phyloP scores from a whole-genome alignment of 2,329 filamentous ascomycete species.

The Graphiopsis chlorocephala region DNA sequence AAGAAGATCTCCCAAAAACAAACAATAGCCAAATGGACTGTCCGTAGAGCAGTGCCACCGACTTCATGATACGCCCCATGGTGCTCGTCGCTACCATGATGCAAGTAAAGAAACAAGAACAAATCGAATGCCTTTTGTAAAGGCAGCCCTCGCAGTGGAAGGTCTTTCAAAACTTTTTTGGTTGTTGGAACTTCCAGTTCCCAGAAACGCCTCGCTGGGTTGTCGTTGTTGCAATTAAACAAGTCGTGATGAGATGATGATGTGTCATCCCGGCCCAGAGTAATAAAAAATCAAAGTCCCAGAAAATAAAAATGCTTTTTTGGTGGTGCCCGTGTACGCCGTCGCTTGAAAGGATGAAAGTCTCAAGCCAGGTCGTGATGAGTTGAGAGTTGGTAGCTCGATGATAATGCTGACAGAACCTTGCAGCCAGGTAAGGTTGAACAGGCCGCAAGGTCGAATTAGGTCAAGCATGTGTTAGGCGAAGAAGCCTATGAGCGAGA shows the following conservation, averaged over 20 bases:
- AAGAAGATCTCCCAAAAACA: not conserved
- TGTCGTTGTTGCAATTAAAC: conserved; percentile 1
- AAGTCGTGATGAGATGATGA: not conserved
- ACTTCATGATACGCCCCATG: not conserved
- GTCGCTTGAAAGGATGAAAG: not conserved
- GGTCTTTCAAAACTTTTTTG: conserved; percentile 15
- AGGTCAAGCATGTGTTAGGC: not conserved
- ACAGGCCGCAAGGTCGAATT: not conserved
- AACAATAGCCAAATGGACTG: not conserved
- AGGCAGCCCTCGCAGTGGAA: conserved; percentile 7
- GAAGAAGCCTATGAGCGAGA: conserved; percentile 5
- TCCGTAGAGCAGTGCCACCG: not conserved
- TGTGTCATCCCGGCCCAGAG: not conserved
- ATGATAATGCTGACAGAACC: not conserved
- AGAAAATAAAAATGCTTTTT: conserved; percentile 6
- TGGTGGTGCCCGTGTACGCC: conserved; percentile 3
- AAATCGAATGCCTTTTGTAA: not conserved
- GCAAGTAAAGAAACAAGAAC: conserved; percentile 5
- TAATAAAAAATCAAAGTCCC: not conserved
- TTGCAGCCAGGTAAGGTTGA: conserved; percentile 5
- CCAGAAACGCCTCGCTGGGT: conserved; percentile 11
- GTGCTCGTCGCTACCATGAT: not conserved
- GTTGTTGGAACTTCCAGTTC: not conserved
- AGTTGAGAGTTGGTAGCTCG: not conserved
- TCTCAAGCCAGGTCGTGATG: conserved; percentile 10